Evolutionary conservation across 257 asterid genomes (phyloP), one percentile per base, ranked within the genome.

Genomic region (Penstemon davidsonii): DNA sequence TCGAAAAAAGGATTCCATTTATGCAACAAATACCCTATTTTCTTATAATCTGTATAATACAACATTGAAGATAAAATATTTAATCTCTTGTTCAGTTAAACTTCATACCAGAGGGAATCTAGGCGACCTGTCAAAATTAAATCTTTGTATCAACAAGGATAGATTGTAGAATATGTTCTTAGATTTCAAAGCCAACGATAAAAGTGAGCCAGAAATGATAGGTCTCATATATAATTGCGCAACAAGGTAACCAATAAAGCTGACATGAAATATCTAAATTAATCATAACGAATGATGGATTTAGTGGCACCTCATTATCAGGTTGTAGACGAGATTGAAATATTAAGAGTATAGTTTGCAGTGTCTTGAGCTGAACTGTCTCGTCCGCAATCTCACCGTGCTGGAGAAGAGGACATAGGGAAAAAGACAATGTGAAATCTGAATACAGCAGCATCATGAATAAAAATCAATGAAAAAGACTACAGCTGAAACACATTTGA

Each of bases 351-450:
- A 93, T 88, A 56, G 99, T 93, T 73, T 93, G 99, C 76, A 93
- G 78, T 71, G 97, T 88, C 85, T 90, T 93, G 56, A 93, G 91
- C 65, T 93, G 99, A 76, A 93, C 79, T 71, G 85, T 82, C 74
- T 93, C 99, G 73, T 93, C 97, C 50, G 87, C 91, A 96, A 93
- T 93, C 82, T 93, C 97, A 78, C 96, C 86, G 53, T 93, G 99
- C 99, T 93, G 86, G 60, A 71, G 73, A 77, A 61, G 46, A 64
- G 47, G 67, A 54, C 75, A 61, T 25, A 43, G 25, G 4, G 15
- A 64, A 66, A 64, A 53, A 40, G 70, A 19, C 18, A 74, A 55
- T 45, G 67, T 25, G 66, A 62, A 60, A 68, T 33, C n/a, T 36
- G 25, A 42, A 60, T 41, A 56, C n/a, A 62, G 7, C 15, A 62